Base-by-base conservation (phyloP, 192 early-diverging fungal species). In the Linderina pennispora region DNA sequence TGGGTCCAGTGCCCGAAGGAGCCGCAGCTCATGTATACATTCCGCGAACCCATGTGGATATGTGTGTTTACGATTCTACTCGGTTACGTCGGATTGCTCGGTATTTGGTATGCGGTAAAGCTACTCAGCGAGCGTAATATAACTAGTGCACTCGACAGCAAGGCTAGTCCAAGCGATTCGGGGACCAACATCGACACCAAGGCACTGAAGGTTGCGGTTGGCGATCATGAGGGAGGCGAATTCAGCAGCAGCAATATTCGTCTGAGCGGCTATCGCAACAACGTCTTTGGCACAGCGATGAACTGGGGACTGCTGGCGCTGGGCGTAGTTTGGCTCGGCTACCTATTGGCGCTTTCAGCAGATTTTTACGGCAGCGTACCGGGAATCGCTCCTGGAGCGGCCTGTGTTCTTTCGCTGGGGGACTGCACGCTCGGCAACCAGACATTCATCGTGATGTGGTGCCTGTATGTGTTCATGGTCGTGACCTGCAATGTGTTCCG, bases 331-430 rank as follows among this genome's bases (percentile, higher is more conserved):
- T 56, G 58, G 13, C 22, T 76, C 32, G 56, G 66, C 20, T 50
- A 77, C 17, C n/a, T n/a, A n/a, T n/a, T n/a, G n/a, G n/a, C n/a
- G n/a, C 43, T 67, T 32, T 55, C 57, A 33, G 46, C 64, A 37
- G 77, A 79, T 48, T 79, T 77, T 48, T 79, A 79, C 43, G 77
- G 77, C 18, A 68, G 61, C 15, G 48, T 77, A 17, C n/a, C n/a
- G n/a, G n/a, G n/a, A n/a, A n/a, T n/a, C n/a, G n/a, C n/a, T n/a
- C n/a, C n/a, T n/a, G 65, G 68, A 36, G 65, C 82, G 2, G 79
- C 81, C 39, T 70, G 69, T 22, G 63, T 80, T 48, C 70, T 80
- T 18, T 61, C 77, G 11, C 61, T 76, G 9, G 68, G 76, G 20
- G 77, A 77, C n/a, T 58, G 73, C 21, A 67, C 74, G 36, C 20